phyloP scores from a whole-genome alignment of 176 grass and related monocot species.

The Chrysopogon serrulatus region DNA sequence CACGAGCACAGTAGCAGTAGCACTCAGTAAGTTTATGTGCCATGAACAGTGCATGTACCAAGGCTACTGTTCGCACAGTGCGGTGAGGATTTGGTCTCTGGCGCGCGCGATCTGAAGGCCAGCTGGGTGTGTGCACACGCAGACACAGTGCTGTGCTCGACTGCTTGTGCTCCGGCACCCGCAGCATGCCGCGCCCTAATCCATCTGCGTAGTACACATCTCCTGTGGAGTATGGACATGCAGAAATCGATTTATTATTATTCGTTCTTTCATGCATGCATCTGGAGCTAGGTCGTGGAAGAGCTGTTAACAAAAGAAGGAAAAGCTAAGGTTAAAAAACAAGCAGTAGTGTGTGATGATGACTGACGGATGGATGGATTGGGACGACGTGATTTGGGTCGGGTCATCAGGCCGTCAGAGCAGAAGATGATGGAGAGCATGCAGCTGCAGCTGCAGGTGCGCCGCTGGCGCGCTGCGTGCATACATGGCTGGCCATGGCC shows the following conservation, averaged over 20 bases:
- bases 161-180: not conserved
- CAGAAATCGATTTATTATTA: not conserved
- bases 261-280: not conserved
- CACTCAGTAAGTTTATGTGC: not conserved
- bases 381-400: conserved; percentile 49
- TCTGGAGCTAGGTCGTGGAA: not conserved
- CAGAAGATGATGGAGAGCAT: not conserved
- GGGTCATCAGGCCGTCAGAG: not conserved
- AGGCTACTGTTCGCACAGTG: not conserved
- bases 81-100: conserved; percentile 3
- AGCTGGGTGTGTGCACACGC: too few relatives aligned
- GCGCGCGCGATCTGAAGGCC: not conserved
- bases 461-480: not conserved
- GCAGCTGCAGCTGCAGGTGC: not conserved
- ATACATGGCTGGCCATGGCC: not conserved
- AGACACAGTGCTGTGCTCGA: too few relatives aligned
- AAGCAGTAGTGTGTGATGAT: not conserved
- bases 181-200: not conserved
- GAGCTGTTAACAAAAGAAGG: not conserved
- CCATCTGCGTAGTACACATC: not conserved
- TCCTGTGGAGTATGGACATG: not conserved
- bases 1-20: not conserved
- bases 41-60: not conserved
- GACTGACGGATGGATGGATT: conserved; percentile 25
- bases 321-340: not conserved